Conservation (phyloP, 371 early-diverging fungal species). For the Mortierella sp. region DNA sequence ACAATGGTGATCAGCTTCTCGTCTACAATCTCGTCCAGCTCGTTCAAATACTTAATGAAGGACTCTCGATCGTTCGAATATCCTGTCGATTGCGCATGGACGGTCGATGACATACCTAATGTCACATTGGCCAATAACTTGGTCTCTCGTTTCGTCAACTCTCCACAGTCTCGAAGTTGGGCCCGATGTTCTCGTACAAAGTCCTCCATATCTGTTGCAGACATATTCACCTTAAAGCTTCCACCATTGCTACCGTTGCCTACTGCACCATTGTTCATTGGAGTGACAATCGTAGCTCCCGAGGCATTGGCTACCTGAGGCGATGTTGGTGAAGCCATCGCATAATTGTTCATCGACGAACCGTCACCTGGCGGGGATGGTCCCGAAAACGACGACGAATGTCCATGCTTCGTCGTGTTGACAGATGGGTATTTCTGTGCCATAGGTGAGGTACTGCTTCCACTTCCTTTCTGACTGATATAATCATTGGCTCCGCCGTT, state of each 20-base stretch:
- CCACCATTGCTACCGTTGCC: slow-evolving; percentile 3
- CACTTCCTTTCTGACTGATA: slow-evolving; percentile 22
- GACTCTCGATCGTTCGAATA: slow-evolving; percentile 34
- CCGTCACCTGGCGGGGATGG: slow-evolving; percentile 4
- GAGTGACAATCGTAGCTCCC: slow-evolving; percentile 3
- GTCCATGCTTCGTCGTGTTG: slow-evolving; percentile 25
- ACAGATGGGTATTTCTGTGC: slow-evolving; percentile 18
- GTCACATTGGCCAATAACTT: slow-evolving; percentile 76
- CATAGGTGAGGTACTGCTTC: slow-evolving; percentile 7
- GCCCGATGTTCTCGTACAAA: slow-evolving; percentile 77
- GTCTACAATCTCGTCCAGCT: slow-evolving; percentile 62
- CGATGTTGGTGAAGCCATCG: slow-evolving; percentile 43
- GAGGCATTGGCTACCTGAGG: slow-evolving; percentile 22
- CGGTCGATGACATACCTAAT: slow-evolving; percentile 42
- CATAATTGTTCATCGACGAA: slow-evolving; percentile 2
- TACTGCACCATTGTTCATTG: slow-evolving; percentile 6
- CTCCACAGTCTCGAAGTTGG: slow-evolving; percentile 79
- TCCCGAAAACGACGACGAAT: slow-evolving; percentile 6
- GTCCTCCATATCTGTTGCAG: slow-evolving; percentile 61
- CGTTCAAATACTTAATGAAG: slow-evolving; percentile 55
- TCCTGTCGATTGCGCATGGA: slow-evolving; percentile 22
- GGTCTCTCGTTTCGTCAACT: slow-evolving; percentile 76
- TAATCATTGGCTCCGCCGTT: slow-evolving; percentile 8
- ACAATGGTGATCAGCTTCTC: slow-evolving; percentile 37
- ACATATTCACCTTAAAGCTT: slow-evolving; percentile 21